Evolutionary conservation across 2,329 filamentous ascomycete species (phyloP), one percentile per base, ranked within the genome.

Genomic region (Phialophora chinensis): DNA sequence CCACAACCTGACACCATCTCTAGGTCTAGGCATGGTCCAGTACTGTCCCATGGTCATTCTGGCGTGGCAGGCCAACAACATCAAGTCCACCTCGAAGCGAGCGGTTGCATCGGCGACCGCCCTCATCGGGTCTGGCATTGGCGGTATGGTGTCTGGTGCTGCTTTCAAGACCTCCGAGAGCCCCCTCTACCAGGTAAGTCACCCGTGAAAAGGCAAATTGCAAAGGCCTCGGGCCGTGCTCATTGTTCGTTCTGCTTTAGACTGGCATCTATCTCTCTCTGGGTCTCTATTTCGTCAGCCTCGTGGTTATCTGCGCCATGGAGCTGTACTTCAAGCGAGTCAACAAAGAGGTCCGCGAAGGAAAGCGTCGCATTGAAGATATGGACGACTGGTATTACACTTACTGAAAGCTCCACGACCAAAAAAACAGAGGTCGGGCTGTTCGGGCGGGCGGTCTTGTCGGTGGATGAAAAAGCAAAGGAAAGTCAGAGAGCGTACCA

Each of bases 31-130:
- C 4, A 71, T 72, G 49, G 58, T 74, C 42, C 73, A 76, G 35
- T 75, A 71, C 25, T 75, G 73, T 52, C 69, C 75, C 47, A 74
- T 74, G 1, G 74, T 72, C 10, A 71, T 76, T 1, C 66, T 76
- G 14, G 70, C 75, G 5, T 76, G 71, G 60, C 75, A 76, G 59
- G 75, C 74, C 6, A 76, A 76, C 66, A 76, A 76, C 52, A 76
- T 76, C 65, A 74, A 70, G 2, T 71, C 69, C 2, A 73, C 72
- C 29, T 76, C 72, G 1, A 76, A 76, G 63, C 74, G 75, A 8
- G 72, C 70, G 0, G 72, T 75, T 5, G 73, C 73, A 12, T 72
- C 73, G 11, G 74, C 73, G 8, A 76, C 72, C 0, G 75, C 72
- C 55, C 66, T 75, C 6, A 74, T 75, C 56, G 73, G 73, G 4